These are phyloP conservation scores for Jatropha curcas DNA, from an alignment of 345 rosid species.

Conservation along the genomic window DNA sequence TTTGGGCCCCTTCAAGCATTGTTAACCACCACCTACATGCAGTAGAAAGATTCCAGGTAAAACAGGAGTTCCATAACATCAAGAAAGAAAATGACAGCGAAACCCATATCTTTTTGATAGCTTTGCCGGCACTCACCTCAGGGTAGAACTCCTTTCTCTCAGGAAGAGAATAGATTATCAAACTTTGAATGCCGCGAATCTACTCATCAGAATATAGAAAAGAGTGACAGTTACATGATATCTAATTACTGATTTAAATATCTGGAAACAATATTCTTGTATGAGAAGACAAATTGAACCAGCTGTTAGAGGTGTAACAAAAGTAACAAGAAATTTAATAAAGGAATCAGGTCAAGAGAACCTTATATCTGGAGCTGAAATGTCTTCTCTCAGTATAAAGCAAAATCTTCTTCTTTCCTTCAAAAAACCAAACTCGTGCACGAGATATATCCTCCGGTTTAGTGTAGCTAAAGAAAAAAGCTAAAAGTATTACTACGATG, in stretches of 20 bases:
- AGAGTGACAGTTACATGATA: background rate
- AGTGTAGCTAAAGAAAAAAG: conserved; percentile 53
- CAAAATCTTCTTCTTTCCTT: conserved; percentile 70
- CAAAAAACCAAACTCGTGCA: conserved; percentile 71
- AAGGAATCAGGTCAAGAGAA: background rate
- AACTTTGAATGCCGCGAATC: conserved; percentile 84
- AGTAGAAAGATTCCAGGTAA: conserved; percentile 5
- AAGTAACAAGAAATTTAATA: background rate
- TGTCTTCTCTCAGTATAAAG: conserved; percentile 89
- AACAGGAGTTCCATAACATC: background rate
- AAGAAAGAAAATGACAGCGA: background rate
- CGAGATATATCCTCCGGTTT: conserved; percentile 73
- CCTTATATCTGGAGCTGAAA: conserved; percentile 92
- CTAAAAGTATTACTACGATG: conserved; percentile 5
- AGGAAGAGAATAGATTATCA: conserved; percentile 86
- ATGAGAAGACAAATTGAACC: background rate
- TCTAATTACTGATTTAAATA: background rate
- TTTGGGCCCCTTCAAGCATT: conserved; percentile 76
- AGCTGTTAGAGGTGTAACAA: background rate
- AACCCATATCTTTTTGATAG: conserved; percentile 14
- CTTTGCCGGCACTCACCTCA: conserved; percentile 50
- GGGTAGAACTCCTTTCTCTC: conserved; percentile 93
- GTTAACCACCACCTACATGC: conserved; percentile 74
- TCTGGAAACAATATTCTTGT: background rate
- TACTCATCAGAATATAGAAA: conserved; percentile 29